Evolutionary conservation across 2,329 filamentous ascomycete genomes (phyloP).

Genomic region (Colletotrichum costaricense): DNA sequence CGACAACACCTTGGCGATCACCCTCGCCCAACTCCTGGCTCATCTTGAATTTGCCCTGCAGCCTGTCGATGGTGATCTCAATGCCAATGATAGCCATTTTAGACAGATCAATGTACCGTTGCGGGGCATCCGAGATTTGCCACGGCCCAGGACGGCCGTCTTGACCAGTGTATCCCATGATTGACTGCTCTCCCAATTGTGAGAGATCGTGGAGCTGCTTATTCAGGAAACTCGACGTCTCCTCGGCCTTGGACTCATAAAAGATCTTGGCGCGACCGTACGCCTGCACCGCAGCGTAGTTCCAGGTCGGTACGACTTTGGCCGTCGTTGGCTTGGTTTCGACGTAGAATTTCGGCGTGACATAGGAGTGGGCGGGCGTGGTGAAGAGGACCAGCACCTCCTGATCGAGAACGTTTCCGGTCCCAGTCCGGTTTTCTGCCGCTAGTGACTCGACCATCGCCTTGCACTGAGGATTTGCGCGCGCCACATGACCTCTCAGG

Average conservation of each 20-base stretch:
- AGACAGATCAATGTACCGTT: conserved; percentile 65
- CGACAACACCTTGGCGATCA: conserved; percentile 66
- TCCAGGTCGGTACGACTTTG: conserved; percentile 79
- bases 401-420: conserved; percentile 49
- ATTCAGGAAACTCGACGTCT: conserved; percentile 59
- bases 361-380: conserved; percentile 67
- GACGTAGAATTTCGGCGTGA: conserved; percentile 76
- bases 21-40: conserved; percentile 67
- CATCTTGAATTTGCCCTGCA: conserved; percentile 76
- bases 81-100: conserved; percentile 71
- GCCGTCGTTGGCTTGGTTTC: conserved; percentile 72
- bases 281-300: conserved; percentile 73
- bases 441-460: conserved; percentile 63
- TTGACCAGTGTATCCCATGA: conserved; percentile 66
- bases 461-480: conserved; percentile 72
- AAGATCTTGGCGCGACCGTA: conserved; percentile 69
- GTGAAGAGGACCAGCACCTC: conserved; percentile 75
- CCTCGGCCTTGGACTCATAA: conserved; percentile 57
- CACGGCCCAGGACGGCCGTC: conserved; percentile 55
- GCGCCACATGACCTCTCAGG: conserved; percentile 72
- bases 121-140: conserved; percentile 68
- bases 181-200: conserved; percentile 57
- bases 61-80: conserved; percentile 64
- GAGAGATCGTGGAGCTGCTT: conserved; percentile 66
- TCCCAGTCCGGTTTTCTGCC: conserved; percentile 15